Evolutionary conservation across 129 eudicot species (phyloP).

Genomic region (Calendula officinalis): DNA sequence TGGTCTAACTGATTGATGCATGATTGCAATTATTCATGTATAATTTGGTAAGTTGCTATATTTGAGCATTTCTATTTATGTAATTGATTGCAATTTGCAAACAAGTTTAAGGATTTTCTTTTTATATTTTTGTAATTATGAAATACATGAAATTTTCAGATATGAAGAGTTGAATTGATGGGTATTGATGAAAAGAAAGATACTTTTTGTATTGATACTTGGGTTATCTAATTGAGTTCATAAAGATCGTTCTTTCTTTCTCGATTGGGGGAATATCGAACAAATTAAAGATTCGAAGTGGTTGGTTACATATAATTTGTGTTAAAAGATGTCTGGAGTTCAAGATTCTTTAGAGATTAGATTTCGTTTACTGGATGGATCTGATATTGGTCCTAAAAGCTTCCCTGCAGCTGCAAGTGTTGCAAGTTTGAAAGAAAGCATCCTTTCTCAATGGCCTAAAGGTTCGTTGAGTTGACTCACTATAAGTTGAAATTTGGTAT

Average conservation of each 20-base stretch:
- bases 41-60: constrained; percentile 20
- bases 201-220: constrained; percentile 28
- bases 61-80: no score
- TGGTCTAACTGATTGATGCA: constrained; percentile 16
- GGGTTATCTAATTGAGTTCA: constrained; percentile 26
- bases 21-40: constrained; percentile 18
- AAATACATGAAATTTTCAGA: constrained; percentile 26
- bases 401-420: constrained; percentile 75
- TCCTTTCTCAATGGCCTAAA: constrained; percentile 89
- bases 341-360: constrained; percentile 82
- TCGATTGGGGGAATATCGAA: constrained; percentile 3
- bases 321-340: constrained; percentile 65
- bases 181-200: constrained; percentile 27
- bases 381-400: constrained; percentile 87
- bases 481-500: no score
- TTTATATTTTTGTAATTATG: no score
- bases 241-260: constrained; percentile 29
- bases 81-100: constrained; percentile 12
- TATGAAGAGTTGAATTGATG: constrained; percentile 30
- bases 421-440: constrained; percentile 73
- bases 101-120: background rate
- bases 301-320: constrained; percentile 25
- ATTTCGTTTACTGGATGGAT: constrained; percentile 75
- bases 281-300: constrained; percentile 27
- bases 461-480: constrained; percentile 57